Evolutionary conservation across 768 basidiomycete species (phyloP), one percentile per base, ranked within the genome.

Genomic region (Russula olivacea): DNA sequence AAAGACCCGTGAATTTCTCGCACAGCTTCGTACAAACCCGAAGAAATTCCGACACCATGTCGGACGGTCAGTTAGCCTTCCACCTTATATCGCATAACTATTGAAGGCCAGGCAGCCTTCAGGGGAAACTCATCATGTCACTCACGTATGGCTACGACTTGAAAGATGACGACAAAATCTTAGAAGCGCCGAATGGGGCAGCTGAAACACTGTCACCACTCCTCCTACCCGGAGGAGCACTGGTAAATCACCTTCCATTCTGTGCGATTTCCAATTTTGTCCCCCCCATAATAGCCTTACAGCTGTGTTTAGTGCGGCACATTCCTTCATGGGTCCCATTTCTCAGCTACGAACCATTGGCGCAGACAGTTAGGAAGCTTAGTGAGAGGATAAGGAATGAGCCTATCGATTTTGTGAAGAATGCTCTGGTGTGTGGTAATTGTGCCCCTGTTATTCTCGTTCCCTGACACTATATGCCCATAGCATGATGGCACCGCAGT

Each of bases 251-350:
- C 47, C 50, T 62, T 17, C 61, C 61, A 28, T 62, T 62, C 43
- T n/a, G 61, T 62, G 32, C 40, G 56, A 5, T n/a, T 38, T 8
- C 3, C 11, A 8, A 30, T 15, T 17, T 4, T 36, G 23, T 15
- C 15, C 2, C 11, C 14, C 2, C 15, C 30, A 38, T 23, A 19
- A 19, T 14, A 38, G 38, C 0, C 51, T 36, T 2, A 65, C 23
- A 25, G 1, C 25, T 19, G 23, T 32, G 12, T n/a, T n/a, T 19
- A 65, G 64, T 65, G 14, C 28, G 43, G n/a, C 23, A 58, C 17
- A 55, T 65, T 8, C 64, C 55, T 30, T 51, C 60, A 17, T 65
- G 64, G 64, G 43, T 65, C 14, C 64, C 64, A 2, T 52, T 36
- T 10, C 36, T 58, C 30, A 62, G 54, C 45, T 54, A 57, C 21